Conservation (phyloP, 768 basidiomycete genomes). For the Mycena vulgaris region DNA sequence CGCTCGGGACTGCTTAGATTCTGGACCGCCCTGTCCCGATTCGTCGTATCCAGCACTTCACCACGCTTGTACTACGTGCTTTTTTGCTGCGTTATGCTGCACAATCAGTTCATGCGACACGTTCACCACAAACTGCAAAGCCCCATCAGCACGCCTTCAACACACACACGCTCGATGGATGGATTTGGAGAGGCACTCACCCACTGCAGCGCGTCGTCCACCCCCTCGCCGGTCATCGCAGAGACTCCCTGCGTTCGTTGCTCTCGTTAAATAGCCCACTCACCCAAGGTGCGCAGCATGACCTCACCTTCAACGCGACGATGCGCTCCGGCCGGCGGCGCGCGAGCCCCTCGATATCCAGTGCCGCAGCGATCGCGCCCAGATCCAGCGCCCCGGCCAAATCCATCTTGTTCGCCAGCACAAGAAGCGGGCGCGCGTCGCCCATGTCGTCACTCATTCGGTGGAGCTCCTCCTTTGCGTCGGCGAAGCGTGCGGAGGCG, state of each 20-base stretch:
- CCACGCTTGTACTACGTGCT: too few species aligned
- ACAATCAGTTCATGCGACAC: neutral
- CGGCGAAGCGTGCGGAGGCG: constrained; percentile 9
- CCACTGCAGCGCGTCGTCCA: constrained; percentile 18
- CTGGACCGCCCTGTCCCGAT: too few species aligned
- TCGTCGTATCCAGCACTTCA: too few species aligned
- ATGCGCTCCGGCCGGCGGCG: neutral
- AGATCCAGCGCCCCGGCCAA: constrained; percentile 1
- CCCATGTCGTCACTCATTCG: neutral
- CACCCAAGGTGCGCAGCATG: neutral
- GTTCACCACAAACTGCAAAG: neutral
- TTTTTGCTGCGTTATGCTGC: neutral
- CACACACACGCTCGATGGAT: too few species aligned
- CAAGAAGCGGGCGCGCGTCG: neutral
- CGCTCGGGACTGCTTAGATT: too few species aligned
- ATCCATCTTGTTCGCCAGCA: constrained; percentile 30
- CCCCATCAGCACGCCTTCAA: too few species aligned
- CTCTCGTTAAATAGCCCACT: neutral
- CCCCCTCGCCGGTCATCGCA: constrained; percentile 17
- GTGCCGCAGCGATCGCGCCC: neutral
- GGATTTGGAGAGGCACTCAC: neutral
- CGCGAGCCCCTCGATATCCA: constrained; percentile 1
- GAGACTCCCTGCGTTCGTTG: constrained; percentile 7
- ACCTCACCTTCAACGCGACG: constrained; percentile 12
- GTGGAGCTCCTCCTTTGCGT: constrained; percentile 10